Evolutionary conservation across 1,139 yeast species (phyloP).

Genomic region (Arxiozyma bovina): DNA sequence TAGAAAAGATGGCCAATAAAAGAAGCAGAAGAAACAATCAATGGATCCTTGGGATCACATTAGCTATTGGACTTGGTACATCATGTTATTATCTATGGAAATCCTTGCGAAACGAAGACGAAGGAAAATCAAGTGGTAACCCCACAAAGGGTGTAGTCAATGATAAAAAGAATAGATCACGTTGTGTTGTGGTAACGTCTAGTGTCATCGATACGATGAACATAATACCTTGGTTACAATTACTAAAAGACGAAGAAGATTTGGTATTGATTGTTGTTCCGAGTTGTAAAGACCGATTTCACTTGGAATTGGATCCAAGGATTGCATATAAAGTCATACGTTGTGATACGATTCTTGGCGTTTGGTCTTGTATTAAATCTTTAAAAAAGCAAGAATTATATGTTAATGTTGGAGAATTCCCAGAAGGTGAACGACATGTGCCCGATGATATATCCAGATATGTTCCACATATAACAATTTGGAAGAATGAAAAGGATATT

Average conservation of each 20-base stretch:
- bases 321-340: slow-evolving; percentile 30
- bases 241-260: slow-evolving; percentile 13
- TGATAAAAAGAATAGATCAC: not conserved
- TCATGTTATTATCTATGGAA: slow-evolving; percentile 3
- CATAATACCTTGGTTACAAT: slow-evolving; percentile 20
- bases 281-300: slow-evolving; percentile 2
- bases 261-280: slow-evolving; percentile 22
- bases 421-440: slow-evolving; percentile 7
- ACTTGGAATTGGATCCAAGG: slow-evolving; percentile 4
- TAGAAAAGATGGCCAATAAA: not conserved
- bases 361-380: slow-evolving; percentile 39
- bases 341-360: slow-evolving; percentile 34
- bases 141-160: not conserved
- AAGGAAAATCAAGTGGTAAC: not conserved
- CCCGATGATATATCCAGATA: slow-evolving; percentile 29
- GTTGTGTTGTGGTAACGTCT: slow-evolving; percentile 15
- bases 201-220: slow-evolving; percentile 7
- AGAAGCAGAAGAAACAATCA: not conserved
- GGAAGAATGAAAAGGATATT: slow-evolving; percentile 1
- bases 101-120: not conserved
- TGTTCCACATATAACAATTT: slow-evolving; percentile 6
- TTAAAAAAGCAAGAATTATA: slow-evolving; percentile 31
- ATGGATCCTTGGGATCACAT: not conserved
- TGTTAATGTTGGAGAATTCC: slow-evolving; percentile 13
- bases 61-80: slow-evolving; percentile 3